Percentiles rank a stretch among this genome's conserved stretches.
Conservation (phyloP, 108 stramenopile species). For the Cyclostephanos invisitatus region DNA sequence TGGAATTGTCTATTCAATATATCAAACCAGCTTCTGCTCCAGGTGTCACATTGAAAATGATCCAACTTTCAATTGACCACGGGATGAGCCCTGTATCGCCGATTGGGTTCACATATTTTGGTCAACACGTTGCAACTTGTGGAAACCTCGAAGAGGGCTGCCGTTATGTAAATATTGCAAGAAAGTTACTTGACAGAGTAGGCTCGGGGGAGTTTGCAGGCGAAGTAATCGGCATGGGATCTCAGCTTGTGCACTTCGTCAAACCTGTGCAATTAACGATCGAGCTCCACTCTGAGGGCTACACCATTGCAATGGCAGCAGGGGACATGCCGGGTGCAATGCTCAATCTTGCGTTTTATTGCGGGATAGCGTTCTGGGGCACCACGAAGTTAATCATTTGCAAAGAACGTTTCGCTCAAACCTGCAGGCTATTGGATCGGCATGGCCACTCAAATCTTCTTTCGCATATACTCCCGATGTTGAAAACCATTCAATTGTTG, state of each 20-base stretch:
- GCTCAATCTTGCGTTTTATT: background rate
- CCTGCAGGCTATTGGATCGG: background rate
- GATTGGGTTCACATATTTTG: constrained; percentile 21
- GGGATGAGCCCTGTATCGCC: constrained; percentile 18
- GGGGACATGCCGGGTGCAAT: constrained; percentile 21
- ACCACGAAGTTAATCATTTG: background rate
- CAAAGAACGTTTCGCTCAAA: background rate
- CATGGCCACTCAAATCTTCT: constrained; percentile 4
- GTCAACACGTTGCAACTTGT: constrained; percentile 1
- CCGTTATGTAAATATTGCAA: constrained; percentile 13
- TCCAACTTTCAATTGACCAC: constrained; percentile 16
- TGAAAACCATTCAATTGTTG: background rate
- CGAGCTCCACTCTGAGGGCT: constrained; percentile 4
- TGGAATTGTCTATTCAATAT: background rate
- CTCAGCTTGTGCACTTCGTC: constrained; percentile 2
- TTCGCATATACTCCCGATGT: background rate
- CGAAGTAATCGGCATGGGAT: background rate
- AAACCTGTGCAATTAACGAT: constrained; percentile 11
- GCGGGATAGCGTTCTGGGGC: background rate
- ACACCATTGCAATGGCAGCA: constrained; percentile 13
- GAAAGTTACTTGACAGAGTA: constrained; percentile 9
- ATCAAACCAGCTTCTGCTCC: background rate
- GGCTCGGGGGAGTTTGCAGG: constrained; percentile 10
- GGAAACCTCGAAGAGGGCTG: constrained; percentile 15
- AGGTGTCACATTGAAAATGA: constrained; percentile 3